Evolutionary conservation across 306 rosid species (phyloP).

Genomic region (Citrullus colocynthis): DNA sequence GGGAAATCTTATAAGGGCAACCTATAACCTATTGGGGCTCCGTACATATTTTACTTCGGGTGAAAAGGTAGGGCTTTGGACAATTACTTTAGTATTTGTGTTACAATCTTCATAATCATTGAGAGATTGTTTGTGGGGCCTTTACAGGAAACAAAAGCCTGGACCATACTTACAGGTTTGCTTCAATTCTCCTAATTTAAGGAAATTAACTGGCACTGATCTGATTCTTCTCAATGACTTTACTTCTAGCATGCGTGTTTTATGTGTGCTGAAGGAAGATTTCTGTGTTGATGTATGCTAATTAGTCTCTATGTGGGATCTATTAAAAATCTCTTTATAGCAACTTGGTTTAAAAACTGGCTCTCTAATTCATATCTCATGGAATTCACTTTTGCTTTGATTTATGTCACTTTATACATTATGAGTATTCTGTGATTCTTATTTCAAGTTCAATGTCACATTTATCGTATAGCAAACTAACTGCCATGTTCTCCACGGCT

Average conservation of each 20-base stretch:
- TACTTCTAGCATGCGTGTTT: neutral
- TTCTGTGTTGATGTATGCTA: neutral
- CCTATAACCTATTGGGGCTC: slow-evolving; percentile 72
- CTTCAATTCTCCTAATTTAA: slow-evolving; percentile 11
- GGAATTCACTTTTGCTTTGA: neutral
- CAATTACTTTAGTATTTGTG: neutral
- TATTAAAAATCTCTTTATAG: neutral
- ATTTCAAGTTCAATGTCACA: neutral
- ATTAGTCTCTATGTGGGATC: neutral
- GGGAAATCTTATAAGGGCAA: slow-evolving; percentile 83
- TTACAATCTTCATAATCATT: slow-evolving; percentile 4
- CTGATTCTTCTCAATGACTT: neutral
- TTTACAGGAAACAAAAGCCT: slow-evolving; percentile 82
- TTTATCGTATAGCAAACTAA: neutral
- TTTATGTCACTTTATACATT: neutral
- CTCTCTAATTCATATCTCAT: neutral
- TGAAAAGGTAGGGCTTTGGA: slow-evolving; percentile 56
- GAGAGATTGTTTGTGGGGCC: neutral
- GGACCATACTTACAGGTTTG: slow-evolving; percentile 94
- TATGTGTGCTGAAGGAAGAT: neutral
- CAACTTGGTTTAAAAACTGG: neutral
- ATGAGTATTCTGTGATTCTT: neutral
- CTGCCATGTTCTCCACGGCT: neutral
- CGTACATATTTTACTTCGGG: slow-evolving; percentile 93
- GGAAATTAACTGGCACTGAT: slow-evolving; percentile 1